Evolutionary conservation across 2,329 filamentous ascomycete genomes (phyloP), one percentile per base, ranked within the genome.

Genomic region (Aspergillus eucalypticola): DNA sequence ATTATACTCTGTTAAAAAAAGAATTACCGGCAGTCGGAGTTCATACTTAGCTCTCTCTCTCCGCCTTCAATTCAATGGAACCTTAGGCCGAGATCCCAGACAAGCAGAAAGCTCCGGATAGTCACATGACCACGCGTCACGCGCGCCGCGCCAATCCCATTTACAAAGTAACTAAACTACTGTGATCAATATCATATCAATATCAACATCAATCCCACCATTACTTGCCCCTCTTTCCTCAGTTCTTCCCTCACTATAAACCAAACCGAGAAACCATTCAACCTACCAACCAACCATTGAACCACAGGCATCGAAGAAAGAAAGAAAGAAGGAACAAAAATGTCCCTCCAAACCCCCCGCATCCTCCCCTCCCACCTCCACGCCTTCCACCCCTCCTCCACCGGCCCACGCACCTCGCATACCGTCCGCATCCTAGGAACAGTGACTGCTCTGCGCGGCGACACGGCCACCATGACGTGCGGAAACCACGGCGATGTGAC

Each of bases 381-480:
- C 73, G 83, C 83, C 71, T 96, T 93, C 79, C 83, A 88, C 66
- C 82, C 83, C 66, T 84, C 75, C 50, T 69, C 67, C 59, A 59
- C 69, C 25, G 58, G 56, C 32, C 67, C 68, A 29, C 68, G 69
- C 59, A 76, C 79, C 53, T 78, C 84, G 72, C 80, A 86, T 66
- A 90, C 90, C 63, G 90, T 98, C 64, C 92, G 92, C 69, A 82
- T 98, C 58, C 83, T 96, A 5, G 95, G 95, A 70, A 92, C 90
- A 70, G 92, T 98, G 50, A 85, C 86, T 3, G 88, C 95, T 70
- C 82, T 98, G 23, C 88, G 88, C 54, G 93, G 93, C 66, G 90
- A 95, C 55, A 84, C 86, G 54, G 94, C 92, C 0, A 86, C 87
- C 5, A 84, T 98, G 29, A 92, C 96, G 59, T 89, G 91, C 5